Conservation (phyloP, 257 asterid species). For the Solanum tacnaense region DNA sequence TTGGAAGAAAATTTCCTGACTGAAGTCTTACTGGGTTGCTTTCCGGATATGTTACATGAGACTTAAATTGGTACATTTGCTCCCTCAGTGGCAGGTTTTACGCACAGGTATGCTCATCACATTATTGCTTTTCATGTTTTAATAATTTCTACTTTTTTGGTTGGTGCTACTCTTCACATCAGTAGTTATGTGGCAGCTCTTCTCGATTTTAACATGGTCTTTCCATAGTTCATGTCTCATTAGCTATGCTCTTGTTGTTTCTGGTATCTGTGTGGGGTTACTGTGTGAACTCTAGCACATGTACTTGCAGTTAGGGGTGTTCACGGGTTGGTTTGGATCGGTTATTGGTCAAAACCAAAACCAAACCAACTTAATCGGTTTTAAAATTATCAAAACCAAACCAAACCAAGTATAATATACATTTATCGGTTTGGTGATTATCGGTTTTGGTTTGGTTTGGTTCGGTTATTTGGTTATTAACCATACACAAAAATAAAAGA, state of each 20-base stretch:
- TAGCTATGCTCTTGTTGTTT: neutral
- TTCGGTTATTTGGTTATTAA: too few species aligned
- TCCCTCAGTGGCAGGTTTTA: neutral
- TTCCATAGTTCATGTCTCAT: neutral
- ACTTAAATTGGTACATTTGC: neutral
- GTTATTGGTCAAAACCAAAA: too few species aligned
- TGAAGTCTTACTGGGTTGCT: neutral
- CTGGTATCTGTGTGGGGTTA: neutral
- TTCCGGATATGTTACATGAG: neutral
- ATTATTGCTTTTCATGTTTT: neutral
- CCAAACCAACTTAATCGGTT: too few species aligned
- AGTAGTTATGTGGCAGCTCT: neutral
- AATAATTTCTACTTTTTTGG: neutral
- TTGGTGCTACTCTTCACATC: neutral
- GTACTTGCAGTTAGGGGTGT: neutral
- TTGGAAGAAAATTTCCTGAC: neutral
- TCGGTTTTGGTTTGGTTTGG: too few species aligned
- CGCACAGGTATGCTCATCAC: neutral
- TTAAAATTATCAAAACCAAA: too few species aligned
- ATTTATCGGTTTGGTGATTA: too few species aligned
- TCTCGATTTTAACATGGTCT: neutral
- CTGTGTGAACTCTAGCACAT: neutral
- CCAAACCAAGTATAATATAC: too few species aligned
- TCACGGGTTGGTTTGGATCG: too few species aligned
- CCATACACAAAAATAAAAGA: too few species aligned